phyloP scores from a whole-genome alignment of 164 flowering plant species.

The Magnolia changhungtana region DNA sequence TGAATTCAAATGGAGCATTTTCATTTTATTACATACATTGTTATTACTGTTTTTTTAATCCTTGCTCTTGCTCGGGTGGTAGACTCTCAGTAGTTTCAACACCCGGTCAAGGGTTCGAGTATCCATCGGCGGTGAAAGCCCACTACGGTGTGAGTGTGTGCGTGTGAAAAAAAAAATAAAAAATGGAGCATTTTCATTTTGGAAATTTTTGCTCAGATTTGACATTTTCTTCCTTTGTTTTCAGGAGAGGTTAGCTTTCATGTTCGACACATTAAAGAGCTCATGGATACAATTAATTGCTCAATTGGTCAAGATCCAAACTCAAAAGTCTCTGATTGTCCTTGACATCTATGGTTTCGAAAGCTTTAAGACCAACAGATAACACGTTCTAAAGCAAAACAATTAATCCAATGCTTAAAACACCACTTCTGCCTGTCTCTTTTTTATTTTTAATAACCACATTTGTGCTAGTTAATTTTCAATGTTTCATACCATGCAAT shows the following conservation, averaged over 20 bases:
- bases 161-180: too few relatives aligned
- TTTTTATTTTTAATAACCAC: not conserved
- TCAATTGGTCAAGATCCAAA: constrained; percentile 93
- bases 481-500: constrained; percentile 40
- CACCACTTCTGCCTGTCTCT: not conserved
- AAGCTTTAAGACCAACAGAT: constrained; percentile 90
- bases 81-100: too few relatives aligned
- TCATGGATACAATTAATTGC: constrained; percentile 77
- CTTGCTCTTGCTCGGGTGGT: too few relatives aligned
- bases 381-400: constrained; percentile 7
- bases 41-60: too few relatives aligned
- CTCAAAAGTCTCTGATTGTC: constrained; percentile 68
- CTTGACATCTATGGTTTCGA: constrained; percentile 99
- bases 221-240: constrained; percentile 4
- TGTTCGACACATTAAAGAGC: constrained; percentile 50
- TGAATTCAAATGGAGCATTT: not conserved
- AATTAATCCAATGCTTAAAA: not conserved
- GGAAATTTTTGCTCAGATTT: not conserved
- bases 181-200: not conserved
- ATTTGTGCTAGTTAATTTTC: not conserved
- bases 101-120: too few relatives aligned
- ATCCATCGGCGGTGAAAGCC: too few relatives aligned
- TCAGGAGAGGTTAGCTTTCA: constrained; percentile 98
- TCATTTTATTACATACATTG: too few relatives aligned
- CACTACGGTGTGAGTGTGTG: too few relatives aligned